These are phyloP conservation scores for Penicillium sp. DNA, from an alignment of 2,329 filamentous ascomycete genomes.

Conservation along the genomic window DNA sequence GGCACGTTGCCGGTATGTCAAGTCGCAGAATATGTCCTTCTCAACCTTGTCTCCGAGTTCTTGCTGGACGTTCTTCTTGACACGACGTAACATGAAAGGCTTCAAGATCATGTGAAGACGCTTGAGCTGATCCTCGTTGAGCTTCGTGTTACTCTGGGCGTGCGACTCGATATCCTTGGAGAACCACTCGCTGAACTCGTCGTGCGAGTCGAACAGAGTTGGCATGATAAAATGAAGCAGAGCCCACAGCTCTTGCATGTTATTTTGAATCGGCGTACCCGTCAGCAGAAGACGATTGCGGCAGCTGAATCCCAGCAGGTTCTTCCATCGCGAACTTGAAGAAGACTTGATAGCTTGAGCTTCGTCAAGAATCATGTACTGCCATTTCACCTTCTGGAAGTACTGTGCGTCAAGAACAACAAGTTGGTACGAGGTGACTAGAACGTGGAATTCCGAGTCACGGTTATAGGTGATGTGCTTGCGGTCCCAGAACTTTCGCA, in stretches of 20 bases:
- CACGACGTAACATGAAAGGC: conserved; percentile 98
- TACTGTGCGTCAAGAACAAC: conserved; percentile 95
- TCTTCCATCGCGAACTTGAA: conserved; percentile 95
- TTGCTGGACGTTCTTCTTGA: conserved; percentile 99
- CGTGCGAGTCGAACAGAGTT: conserved; percentile 74
- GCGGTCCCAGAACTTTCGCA: conserved; percentile 98
- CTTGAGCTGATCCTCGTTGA: conserved; percentile 96
- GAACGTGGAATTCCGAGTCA: conserved; percentile 90
- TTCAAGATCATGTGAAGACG: conserved; percentile 98
- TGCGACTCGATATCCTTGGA: conserved; percentile 81
- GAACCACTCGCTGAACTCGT: conserved; percentile 54
- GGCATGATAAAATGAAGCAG: conserved; percentile 99
- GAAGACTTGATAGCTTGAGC: conserved; percentile 99
- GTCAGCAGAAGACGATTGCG: conserved; percentile 90
- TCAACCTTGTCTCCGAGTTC: conserved; percentile 99
- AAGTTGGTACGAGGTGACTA: conserved; percentile 94
- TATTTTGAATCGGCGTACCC: conserved; percentile 98
- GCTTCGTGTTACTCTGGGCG: conserved; percentile 97
- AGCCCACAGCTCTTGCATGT: conserved; percentile 99
- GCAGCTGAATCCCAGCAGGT: conserved; percentile 87
- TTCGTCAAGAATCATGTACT: conserved; percentile 99
- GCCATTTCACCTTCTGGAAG: conserved; percentile 99
- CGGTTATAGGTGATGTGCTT: conserved; percentile 95
- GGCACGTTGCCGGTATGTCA: conserved; percentile 92
- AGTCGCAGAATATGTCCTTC: conserved; percentile 89